Evolutionary conservation across 2,329 filamentous ascomycete species (phyloP).

Genomic region (Colletotrichum gloeosporioides): DNA sequence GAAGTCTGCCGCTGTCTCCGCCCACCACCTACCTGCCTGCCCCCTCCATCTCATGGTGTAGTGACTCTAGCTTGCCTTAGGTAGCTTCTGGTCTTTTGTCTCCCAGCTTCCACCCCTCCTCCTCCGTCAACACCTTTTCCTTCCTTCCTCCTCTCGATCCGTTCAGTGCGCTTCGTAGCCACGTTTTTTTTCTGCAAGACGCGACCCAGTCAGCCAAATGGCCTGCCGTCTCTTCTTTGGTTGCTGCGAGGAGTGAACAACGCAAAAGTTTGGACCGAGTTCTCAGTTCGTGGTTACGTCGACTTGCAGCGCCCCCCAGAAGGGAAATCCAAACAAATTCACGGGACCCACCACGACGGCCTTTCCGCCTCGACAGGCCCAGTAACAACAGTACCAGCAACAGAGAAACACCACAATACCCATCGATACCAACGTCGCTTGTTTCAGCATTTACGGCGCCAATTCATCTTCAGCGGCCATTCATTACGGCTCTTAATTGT

Average conservation of each 20-base stretch:
- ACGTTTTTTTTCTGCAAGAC: background rate
- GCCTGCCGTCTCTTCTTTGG: background rate
- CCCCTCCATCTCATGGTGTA: background rate
- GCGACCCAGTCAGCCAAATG: background rate
- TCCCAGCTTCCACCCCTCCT: background rate
- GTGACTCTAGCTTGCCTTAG: background rate
- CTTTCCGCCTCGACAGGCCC: conserved; percentile 7
- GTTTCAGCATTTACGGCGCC: background rate
- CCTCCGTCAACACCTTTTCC: background rate
- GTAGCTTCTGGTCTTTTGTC: background rate
- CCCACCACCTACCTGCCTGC: background rate
- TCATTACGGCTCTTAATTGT: conserved; percentile 4
- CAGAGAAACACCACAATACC: background rate
- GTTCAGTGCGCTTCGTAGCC: background rate
- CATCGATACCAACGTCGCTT: background rate
- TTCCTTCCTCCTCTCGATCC: background rate
- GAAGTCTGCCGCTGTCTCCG: background rate
- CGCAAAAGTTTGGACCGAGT: background rate
- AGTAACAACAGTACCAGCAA: background rate
- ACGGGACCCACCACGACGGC: conserved; percentile 14
- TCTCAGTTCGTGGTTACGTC: background rate
- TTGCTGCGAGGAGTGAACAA: background rate
- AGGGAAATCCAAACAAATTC: conserved; percentile 18
- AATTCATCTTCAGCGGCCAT: background rate
- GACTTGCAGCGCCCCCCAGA: background rate